Base-by-base conservation (phyloP, 73 alveolate genomes). In the Effrenium voratum region DNA sequence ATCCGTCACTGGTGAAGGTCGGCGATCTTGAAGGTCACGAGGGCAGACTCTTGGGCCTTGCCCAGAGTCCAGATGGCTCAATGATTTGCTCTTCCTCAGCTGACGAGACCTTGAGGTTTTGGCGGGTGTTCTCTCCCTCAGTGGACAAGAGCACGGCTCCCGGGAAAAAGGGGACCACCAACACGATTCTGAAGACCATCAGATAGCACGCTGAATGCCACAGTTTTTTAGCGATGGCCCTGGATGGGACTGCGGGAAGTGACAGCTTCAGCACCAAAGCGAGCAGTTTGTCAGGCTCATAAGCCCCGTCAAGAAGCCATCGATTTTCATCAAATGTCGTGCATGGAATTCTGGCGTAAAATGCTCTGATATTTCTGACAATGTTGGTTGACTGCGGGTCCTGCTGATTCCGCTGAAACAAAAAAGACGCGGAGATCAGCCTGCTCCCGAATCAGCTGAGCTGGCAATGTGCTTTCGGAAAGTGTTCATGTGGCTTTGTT, bases 51-150 rank as follows among this genome's bases (percentile, higher is more conserved):
- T 98, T 99, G 68, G 99, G 99, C 98, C 81, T 99, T 96, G 99
- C 99, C 6, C 99, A 99, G 95, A 99, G 99, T 63, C 99, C 99
- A 5, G 99, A 99, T 99, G 99, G 99, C 66, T 99, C 99, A 24
- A 99, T 99, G 73, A 99, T 99, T 28, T 99, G 99, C 77, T 99
- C 99, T 36, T 99, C 99, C 28, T 99, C 99, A 30, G 99, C 99
- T 16, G 99, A 99, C 99, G 99, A 99, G 99, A 99, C 99, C 41
- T 99, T 99, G 98, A 99, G 99, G 93, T 99, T 99, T 99, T 99
- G 99, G 99, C 99, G 99, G 98, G 99, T 99, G 83, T 99, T 99
- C 45, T 50, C 95, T 24, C 85, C 95, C 32, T 32, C 60, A n/a
- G 60, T 52, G 36, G 63, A 60, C 70, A 60, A 63, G 70, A 43